Base-by-base conservation (phyloP, 2,329 filamentous ascomycete species). In the Intubia oerlemansii region DNA sequence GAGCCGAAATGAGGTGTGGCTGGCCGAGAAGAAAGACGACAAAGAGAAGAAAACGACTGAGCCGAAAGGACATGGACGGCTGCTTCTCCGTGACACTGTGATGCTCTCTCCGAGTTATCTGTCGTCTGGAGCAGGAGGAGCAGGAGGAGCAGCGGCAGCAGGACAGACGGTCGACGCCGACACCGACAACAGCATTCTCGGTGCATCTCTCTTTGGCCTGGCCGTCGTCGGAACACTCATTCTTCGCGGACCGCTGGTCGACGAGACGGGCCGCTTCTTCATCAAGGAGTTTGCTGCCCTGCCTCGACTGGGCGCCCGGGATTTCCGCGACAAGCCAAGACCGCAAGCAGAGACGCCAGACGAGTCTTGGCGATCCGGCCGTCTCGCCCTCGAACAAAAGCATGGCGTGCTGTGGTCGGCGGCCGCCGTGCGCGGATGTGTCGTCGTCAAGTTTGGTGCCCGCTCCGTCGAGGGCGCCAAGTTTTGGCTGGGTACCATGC, bases 391-490 rank as follows among this genome's bases (percentile, higher is more conserved):
- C 43, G 77, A 88, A 46, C 59, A 51, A 35, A 43, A 50, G 8
- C 54, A 62, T 27, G 64, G 64, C 11, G 49, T 91, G 4, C 55
- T 85, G 4, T 92, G 82, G 80, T 84, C 81, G 16, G 79, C 77
- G 10, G 78, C 82, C 10, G 64, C 62, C 16, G 69, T 90, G 19
- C 63, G 82, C 30, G 75, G 80, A 4, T 92, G 85, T 43, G 74
- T 88, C 4, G 62, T 93, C 16, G 75, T 95, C 39, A 95, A 95
- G 48, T 90, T 95, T 46, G 81, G 79, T 2, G 79, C 84, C 2
- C 62, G 59, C 31, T 74, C 73, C 25, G 74, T 92, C 15, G 82
- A 95, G 47, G 75, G 73, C 16, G 82, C 74, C 4, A 67, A 78
- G 38, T 54, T 64, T 26, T 95, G 84, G 81, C 59, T 95, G 33